These are phyloP conservation scores for Starmerella kuoi DNA, from an alignment of 805 yeast species.

Conservation along the genomic window DNA sequence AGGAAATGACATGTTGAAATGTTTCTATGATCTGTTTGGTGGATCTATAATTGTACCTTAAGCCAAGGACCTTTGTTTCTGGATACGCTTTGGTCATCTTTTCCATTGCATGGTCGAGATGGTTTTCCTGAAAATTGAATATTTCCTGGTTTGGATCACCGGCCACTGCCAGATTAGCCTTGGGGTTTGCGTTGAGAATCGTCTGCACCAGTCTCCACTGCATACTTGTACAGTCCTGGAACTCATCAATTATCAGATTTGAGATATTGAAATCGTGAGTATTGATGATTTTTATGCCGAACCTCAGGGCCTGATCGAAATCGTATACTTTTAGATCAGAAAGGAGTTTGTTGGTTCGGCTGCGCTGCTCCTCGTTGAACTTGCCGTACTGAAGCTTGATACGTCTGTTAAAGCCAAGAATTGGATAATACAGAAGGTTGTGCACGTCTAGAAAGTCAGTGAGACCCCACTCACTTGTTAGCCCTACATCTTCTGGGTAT, in stretches of 20 bases:
- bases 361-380: not conserved
- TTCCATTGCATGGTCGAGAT: slow-evolving; percentile 8
- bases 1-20: slow-evolving; percentile 7
- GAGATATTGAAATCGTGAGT: slow-evolving; percentile 31
- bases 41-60: slow-evolving; percentile 18
- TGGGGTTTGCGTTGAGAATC: not conserved
- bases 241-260: slow-evolving; percentile 83
- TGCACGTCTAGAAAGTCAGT: slow-evolving; percentile 55
- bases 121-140: slow-evolving; percentile 12
- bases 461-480: slow-evolving; percentile 38
- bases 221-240: slow-evolving; percentile 55
- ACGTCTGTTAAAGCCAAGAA: not conserved
- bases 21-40: slow-evolving; percentile 10
- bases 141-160: slow-evolving; percentile 23
- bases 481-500: slow-evolving; percentile 26
- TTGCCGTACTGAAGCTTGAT: not conserved
- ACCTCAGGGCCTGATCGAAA: slow-evolving; percentile 68
- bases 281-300: slow-evolving; percentile 30
- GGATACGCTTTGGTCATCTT: slow-evolving; percentile 11
- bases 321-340: slow-evolving; percentile 41
- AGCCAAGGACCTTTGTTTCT: not conserved
- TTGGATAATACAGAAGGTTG: slow-evolving; percentile 8
- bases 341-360: slow-evolving; percentile 24
- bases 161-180: slow-evolving; percentile 10
- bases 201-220: slow-evolving; percentile 15